Evolutionary conservation across 768 basidiomycete species (phyloP).

Genomic region (Boletus insuetus): DNA sequence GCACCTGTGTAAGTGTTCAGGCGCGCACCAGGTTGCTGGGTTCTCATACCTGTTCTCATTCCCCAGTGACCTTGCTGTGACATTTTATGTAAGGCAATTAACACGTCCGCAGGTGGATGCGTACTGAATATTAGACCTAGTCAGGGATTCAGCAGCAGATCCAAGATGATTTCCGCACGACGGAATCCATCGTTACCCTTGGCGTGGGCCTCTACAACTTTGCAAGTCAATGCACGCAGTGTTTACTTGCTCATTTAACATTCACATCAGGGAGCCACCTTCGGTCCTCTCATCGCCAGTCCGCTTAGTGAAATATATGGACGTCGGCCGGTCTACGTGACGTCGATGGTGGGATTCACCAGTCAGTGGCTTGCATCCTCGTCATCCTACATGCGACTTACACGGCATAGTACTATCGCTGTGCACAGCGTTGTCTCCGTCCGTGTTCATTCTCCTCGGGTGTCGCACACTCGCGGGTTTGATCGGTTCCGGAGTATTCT

Average conservation of each 20-base stretch:
- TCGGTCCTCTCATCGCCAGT: slow-evolving; percentile 26
- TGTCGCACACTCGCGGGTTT: slow-evolving; percentile 23
- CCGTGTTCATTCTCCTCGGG: slow-evolving; percentile 15
- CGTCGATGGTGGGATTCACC: slow-evolving; percentile 21
- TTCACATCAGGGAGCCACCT: slow-evolving; percentile 18
- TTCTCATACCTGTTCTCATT: background rate
- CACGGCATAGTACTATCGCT: slow-evolving; percentile 20
- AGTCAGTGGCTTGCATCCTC: slow-evolving; percentile 7
- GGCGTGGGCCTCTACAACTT: slow-evolving; percentile 28
- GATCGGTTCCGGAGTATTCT: slow-evolving; percentile 26
- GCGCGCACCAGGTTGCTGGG: background rate
- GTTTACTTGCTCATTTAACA: background rate
- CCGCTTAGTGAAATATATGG: slow-evolving; percentile 27
- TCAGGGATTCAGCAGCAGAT: slow-evolving; percentile 30
- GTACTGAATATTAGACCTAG: slow-evolving; percentile 11
- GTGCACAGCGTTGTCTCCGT: slow-evolving; percentile 22
- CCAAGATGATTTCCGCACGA: slow-evolving; percentile 19
- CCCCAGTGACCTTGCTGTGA: slow-evolving; percentile 24
- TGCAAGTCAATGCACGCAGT: slow-evolving; percentile 8
- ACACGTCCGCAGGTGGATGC: background rate
- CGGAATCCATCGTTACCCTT: slow-evolving; percentile 23
- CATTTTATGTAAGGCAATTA: slow-evolving; percentile 25
- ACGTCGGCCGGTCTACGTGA: slow-evolving; percentile 23
- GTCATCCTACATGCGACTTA: slow-evolving; percentile 4
- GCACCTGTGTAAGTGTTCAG: slow-evolving; percentile 26